Evolutionary conservation across 768 basidiomycete species (phyloP).

Genomic region (Mycena rosella): DNA sequence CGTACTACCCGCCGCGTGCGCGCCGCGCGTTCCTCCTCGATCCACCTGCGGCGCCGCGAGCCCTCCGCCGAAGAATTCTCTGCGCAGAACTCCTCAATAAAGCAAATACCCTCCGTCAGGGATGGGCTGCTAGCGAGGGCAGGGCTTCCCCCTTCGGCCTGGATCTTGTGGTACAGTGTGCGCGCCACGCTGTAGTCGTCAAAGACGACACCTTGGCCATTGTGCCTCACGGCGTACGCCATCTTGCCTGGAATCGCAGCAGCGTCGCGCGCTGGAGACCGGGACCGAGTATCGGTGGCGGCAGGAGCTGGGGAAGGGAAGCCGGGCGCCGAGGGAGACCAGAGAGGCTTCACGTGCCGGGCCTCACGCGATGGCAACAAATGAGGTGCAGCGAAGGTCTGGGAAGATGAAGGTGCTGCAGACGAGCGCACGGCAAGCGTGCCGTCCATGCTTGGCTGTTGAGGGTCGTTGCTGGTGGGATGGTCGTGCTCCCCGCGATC

Average conservation of each 20-base stretch:
- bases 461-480: no score
- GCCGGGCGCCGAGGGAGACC: no score
- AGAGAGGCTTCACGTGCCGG: no score
- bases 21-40: not conserved
- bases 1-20: not conserved
- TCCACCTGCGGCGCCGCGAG: not conserved
- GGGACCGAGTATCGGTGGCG: no score
- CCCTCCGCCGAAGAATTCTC: not conserved
- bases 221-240: conserved; percentile 1
- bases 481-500: no score
- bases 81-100: not conserved
- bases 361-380: no score
- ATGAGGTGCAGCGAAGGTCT: no score
- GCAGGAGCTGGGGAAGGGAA: no score
- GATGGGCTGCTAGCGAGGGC: not conserved
- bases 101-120: conserved; percentile 1
- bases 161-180: not conserved
- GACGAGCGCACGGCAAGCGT: no score
- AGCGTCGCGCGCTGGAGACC: no score
- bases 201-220: conserved; percentile 2
- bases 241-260: not conserved
- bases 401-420: no score
- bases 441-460: no score
- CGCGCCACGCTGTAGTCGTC: not conserved
- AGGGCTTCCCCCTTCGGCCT: not conserved